Conservation (phyloP, 1,284 basidiomycete species). For the Wallemia hederae region DNA sequence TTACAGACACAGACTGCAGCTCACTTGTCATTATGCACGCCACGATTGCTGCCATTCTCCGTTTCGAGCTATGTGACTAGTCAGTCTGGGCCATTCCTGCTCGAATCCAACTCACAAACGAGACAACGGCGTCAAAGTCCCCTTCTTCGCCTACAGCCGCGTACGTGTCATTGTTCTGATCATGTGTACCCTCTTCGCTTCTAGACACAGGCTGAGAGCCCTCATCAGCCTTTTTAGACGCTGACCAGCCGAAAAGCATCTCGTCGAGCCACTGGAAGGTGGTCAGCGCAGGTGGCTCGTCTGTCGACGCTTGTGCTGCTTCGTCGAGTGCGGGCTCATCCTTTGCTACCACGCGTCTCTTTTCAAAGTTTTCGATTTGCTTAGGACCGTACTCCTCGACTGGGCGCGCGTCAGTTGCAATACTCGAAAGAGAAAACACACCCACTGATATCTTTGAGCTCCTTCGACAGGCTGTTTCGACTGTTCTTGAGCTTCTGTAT, state of each 20-base stretch:
- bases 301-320: not conserved
- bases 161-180: not conserved
- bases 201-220: not conserved
- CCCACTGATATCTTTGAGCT: constrained; percentile 68
- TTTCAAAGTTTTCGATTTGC: constrained; percentile 48
- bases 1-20: too few relatives aligned
- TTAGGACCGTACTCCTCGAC: constrained; percentile 36
- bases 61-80: too few relatives aligned
- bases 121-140: not conserved
- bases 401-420: not conserved
- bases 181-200: not conserved
- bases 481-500: constrained; percentile 51
- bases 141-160: not conserved
- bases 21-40: too few relatives aligned
- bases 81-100: too few relatives aligned
- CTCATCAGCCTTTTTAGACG: not conserved
- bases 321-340: not conserved
- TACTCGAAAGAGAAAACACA: constrained; percentile 10
- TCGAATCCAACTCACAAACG: too few relatives aligned
- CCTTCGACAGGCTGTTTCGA: constrained; percentile 50
- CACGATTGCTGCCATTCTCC: too few relatives aligned
- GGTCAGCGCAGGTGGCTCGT: not conserved
- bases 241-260: constrained; percentile 66
- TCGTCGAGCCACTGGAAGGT: constrained; percentile 56
- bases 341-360: constrained; percentile 22